A percentile compares a stretch with the other conserved stretches of the same genome.
Evolutionary conservation across 768 basidiomycete species (phyloP).

Genomic region (Cubamyces sp.): DNA sequence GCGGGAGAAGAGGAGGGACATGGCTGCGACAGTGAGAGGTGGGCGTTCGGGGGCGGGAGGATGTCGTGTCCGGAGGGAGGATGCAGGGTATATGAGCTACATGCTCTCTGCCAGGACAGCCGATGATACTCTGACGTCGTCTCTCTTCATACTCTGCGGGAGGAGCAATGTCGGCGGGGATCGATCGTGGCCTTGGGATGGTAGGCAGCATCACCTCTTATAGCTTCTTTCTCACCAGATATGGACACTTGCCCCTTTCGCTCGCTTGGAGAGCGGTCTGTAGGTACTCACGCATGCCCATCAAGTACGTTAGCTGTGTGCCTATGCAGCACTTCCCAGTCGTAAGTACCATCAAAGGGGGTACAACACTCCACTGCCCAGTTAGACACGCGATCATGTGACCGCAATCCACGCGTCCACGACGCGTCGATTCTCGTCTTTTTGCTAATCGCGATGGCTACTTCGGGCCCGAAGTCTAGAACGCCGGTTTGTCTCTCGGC

Average conservation of each 20-base stretch:
- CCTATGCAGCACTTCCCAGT: too few relatives aligned
- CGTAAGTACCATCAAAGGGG: too few relatives aligned
- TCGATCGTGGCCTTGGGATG: neutral
- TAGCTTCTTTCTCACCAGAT: slow-evolving; percentile 5
- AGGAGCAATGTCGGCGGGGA: neutral
- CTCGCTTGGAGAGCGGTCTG: too few relatives aligned
- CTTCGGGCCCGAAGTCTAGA: too few relatives aligned
- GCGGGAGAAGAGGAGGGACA: slow-evolving; percentile 4
- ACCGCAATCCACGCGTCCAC: neutral
- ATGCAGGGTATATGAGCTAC: neutral
- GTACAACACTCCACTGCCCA: too few relatives aligned
- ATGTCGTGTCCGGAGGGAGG: neutral
- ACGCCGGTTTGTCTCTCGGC: too few relatives aligned
- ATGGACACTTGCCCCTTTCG: neutral
- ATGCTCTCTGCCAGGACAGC: neutral
- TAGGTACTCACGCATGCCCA: too few relatives aligned
- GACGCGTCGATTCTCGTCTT: too few relatives aligned
- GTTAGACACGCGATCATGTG: slow-evolving; percentile 7
- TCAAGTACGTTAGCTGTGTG: too few relatives aligned
- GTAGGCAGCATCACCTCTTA: neutral
- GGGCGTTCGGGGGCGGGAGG: neutral
- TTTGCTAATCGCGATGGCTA: too few relatives aligned
- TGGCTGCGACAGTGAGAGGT: neutral
- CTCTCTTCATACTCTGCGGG: neutral
- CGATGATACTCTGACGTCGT: neutral